Evolutionary conservation across 345 rosid species (phyloP).

Genomic region (Tarenaya hassleriana): DNA sequence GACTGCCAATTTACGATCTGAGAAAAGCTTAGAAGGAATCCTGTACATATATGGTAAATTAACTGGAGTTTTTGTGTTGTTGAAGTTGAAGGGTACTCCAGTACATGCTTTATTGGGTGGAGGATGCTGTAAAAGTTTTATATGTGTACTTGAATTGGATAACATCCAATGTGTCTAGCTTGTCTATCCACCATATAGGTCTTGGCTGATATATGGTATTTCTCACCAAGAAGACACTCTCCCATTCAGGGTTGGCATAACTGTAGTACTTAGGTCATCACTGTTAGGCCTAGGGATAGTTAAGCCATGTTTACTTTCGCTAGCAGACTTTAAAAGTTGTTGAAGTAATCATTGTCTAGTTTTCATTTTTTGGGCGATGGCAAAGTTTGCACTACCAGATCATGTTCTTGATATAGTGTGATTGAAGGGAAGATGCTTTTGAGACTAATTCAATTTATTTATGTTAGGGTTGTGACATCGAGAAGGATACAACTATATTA

Average conservation of each 20-base stretch:
- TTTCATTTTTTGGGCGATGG: conserved; percentile 2
- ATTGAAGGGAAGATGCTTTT: conserved; percentile 2
- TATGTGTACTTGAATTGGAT: not conserved
- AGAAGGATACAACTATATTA: conserved; percentile 56
- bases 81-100: conserved; percentile 2
- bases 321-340: not conserved
- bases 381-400: not conserved
- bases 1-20: conserved; percentile 1
- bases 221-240: not conserved
- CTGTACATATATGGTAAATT: not conserved
- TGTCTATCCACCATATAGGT: not conserved
- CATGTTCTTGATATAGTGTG: conserved; percentile 5
- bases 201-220: conserved; percentile 1
- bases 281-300: not conserved
- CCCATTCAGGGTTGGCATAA: not conserved
- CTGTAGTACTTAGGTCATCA: not conserved
- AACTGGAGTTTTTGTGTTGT: not conserved
- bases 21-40: conserved; percentile 13
- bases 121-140: not conserved
- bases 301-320: conserved; percentile 3
- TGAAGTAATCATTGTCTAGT: not conserved
- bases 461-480: conserved; percentile 78
- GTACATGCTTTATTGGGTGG: conserved; percentile 4
- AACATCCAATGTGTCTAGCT: not conserved
- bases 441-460: conserved; percentile 10